phyloP scores from a whole-genome alignment of 2,329 filamentous ascomycete genomes.

The Hypomyces rosellus region DNA sequence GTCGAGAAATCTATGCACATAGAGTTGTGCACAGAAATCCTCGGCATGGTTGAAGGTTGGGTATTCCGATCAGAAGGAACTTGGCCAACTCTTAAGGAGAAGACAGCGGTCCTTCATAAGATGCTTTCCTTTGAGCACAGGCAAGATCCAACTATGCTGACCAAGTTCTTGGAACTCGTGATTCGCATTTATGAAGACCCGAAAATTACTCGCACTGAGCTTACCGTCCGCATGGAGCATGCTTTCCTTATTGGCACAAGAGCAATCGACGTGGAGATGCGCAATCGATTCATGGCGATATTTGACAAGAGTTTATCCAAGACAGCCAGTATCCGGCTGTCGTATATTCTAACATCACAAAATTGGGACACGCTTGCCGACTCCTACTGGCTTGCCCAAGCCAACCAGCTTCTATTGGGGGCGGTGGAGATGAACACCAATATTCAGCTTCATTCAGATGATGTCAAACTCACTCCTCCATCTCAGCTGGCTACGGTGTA shows the following conservation, averaged over 20 bases:
- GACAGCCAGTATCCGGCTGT: slow-evolving; percentile 79
- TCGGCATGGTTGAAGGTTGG: slow-evolving; percentile 92
- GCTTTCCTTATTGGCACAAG: slow-evolving; percentile 94
- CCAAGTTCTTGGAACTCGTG: slow-evolving; percentile 90
- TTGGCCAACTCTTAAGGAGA: slow-evolving; percentile 96
- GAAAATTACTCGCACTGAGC: slow-evolving; percentile 87
- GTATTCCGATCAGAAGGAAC: slow-evolving; percentile 92
- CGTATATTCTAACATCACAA: slow-evolving; percentile 83
- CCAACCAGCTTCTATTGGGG: slow-evolving; percentile 85
- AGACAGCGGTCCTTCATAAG: slow-evolving; percentile 97
- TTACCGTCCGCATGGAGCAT: slow-evolving; percentile 96
- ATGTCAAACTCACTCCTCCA: slow-evolving; percentile 71
- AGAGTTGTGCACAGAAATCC: slow-evolving; percentile 81
- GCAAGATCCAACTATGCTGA: slow-evolving; percentile 74
- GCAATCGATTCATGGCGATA: slow-evolving; percentile 92
- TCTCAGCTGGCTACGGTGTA: slow-evolving; percentile 70
- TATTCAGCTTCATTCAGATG: slow-evolving; percentile 72
- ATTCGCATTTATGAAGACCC: slow-evolving; percentile 98
- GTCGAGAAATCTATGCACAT: slow-evolving; percentile 92
- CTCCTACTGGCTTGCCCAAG: slow-evolving; percentile 95
- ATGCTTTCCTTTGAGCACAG: slow-evolving; percentile 95
- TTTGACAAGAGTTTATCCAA: slow-evolving; percentile 94
- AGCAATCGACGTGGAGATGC: slow-evolving; percentile 91
- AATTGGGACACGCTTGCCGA: slow-evolving; percentile 96
- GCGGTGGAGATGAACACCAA: slow-evolving; percentile 79